Base-by-base conservation (phyloP, 306 rosid genomes). In the Coriaria nepalensis region DNA sequence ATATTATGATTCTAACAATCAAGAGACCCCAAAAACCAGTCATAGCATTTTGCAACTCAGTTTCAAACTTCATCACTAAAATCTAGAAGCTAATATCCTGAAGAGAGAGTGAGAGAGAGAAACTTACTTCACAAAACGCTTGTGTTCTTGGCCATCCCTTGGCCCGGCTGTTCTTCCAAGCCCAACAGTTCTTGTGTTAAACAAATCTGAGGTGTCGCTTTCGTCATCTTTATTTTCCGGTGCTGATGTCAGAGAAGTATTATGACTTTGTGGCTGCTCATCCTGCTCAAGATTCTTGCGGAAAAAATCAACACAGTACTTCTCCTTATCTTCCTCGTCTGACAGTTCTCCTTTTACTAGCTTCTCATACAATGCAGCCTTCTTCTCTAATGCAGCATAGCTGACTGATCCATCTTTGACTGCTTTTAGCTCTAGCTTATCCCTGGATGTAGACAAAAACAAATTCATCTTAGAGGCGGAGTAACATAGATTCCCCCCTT, bases 391-490 rank as follows among this genome's bases (percentile, higher is more conserved):
- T 4, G 93, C 97, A 1, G 86, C 92, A 60, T 81, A 90, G 70
- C 84, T 84, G 4, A 43, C 87, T 0, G 92, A 66, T 43, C 97
- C 97, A 40, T 90, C 97, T 0, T 69, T 67, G n/a, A 72, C 70
- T n/a, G 93, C 93, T 63, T 84, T 84, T 57, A 90, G 70, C 76
- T 90, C 93, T 47, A 90, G 87, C 52, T 90, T 90, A 55, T 90
- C 97, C 77, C 97, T 90, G 63, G 51, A 72, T 59, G 53, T 40
- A 6, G 15, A 29, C 35, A 58, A 51, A 62, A 53, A 8, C 47
- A 10, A 11, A 20, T 43, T 57, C 41, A 57, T 20, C 55, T 40
- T 8, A 13, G 52, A 15, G 35, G 32, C 43, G 37, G 12, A 32
- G 10, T 38, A 29, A 7, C 39, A 12, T 58, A 43, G n/a, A n/a